A percentile compares a stretch with the other conserved stretches of the same genome.
phyloP scores from a whole-genome alignment of 257 asterid genomes.

The Dorcoceras hygrometricum region DNA sequence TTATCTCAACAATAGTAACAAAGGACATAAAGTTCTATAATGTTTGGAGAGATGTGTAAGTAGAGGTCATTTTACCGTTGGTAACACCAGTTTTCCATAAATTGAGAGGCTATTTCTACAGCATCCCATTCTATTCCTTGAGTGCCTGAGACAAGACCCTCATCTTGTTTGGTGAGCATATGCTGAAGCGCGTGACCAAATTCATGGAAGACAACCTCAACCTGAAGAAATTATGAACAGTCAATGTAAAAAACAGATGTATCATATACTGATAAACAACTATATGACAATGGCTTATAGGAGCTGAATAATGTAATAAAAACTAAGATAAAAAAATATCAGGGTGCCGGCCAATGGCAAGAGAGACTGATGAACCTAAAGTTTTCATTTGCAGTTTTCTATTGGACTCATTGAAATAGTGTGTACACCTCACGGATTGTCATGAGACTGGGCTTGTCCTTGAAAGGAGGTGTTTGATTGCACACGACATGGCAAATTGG shows the following conservation, averaged over 20 bases:
- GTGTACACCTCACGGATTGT: constrained; percentile 67
- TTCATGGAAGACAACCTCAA: constrained; percentile 80
- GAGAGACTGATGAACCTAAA: background rate
- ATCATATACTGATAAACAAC: background rate
- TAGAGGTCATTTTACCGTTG: constrained; percentile 48
- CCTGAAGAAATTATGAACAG: constrained; percentile 37
- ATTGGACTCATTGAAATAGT: background rate
- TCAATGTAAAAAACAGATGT: background rate
- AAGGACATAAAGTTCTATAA: no score
- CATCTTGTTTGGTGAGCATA: constrained; percentile 81
- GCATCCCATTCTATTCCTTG: constrained; percentile 87
- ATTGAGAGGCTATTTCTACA: constrained; percentile 75
- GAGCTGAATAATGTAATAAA: background rate
- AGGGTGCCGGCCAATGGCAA: no score
- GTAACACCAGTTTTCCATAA: constrained; percentile 93
- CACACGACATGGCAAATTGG: constrained; percentile 78
- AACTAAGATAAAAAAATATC: no score
- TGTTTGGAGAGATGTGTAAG: no score
- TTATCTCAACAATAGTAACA: background rate
- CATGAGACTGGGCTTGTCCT: constrained; percentile 80
- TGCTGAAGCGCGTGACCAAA: constrained; percentile 92
- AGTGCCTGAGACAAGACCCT: constrained; percentile 75
- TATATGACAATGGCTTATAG: background rate
- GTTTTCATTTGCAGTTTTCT: background rate
- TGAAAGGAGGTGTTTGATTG: constrained; percentile 78